These are phyloP conservation scores for Psilocybe sp. DNA, from an alignment of 768 basidiomycete species.

Conservation along the genomic window DNA sequence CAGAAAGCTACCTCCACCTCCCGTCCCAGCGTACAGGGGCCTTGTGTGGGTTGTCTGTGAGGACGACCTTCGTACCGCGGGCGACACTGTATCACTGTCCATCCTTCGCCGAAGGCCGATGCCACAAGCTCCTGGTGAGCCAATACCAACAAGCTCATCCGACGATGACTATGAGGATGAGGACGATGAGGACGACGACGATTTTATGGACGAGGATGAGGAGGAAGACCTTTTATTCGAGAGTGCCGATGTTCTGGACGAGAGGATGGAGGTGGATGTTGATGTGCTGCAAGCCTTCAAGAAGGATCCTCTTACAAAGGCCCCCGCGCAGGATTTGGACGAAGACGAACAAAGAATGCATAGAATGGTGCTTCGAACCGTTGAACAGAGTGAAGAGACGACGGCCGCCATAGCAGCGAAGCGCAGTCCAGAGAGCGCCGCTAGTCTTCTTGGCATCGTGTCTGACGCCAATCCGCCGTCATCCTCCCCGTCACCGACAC, in stretches of 20 bases:
- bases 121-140: slow-evolving; percentile 11
- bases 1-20: slow-evolving; percentile 16
- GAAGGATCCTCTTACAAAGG: no score
- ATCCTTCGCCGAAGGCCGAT: slow-evolving; percentile 24
- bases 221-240: slow-evolving; percentile 3
- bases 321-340: not conserved
- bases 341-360: not conserved
- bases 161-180: slow-evolving; percentile 12
- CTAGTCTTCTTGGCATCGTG: no score
- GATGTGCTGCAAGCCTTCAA: no score
- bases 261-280: not conserved
- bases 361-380: not conserved
- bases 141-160: not conserved
- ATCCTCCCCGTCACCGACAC: no score
- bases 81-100: slow-evolving; percentile 31
- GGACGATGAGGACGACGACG: slow-evolving; percentile 11
- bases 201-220: slow-evolving; percentile 2
- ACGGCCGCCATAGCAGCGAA: not conserved
- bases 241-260: not conserved
- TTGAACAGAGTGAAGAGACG: no score
- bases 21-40: slow-evolving; percentile 56
- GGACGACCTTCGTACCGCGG: slow-evolving; percentile 52
- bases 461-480: no score
- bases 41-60: slow-evolving; percentile 82
- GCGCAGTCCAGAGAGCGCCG: not conserved